Conservation (phyloP, 495 filamentous ascomycete genomes). For the Xylaria longipes region DNA sequence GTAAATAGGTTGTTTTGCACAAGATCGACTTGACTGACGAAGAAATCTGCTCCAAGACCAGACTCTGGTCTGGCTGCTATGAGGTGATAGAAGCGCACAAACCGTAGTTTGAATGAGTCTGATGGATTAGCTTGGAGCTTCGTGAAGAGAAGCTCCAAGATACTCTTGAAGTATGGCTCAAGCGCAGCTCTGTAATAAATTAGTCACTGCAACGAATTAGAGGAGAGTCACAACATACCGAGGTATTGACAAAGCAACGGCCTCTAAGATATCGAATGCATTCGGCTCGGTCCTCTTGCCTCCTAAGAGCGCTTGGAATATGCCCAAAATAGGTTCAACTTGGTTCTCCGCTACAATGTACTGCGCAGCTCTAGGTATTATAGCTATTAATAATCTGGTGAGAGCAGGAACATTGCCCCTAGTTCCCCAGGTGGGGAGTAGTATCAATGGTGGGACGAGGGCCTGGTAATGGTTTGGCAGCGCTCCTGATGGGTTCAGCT, state of each 20-base stretch:
- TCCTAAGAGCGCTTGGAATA: conserved; percentile 87
- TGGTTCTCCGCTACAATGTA: conserved; percentile 73
- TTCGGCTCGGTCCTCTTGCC: conserved; percentile 77
- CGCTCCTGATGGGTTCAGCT: conserved; percentile 74
- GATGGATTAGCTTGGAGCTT: conserved; percentile 78
- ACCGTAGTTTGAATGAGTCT: conserved; percentile 79
- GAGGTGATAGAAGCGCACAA: conserved; percentile 91
- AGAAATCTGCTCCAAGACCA: conserved; percentile 88
- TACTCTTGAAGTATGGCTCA: conserved; percentile 76
- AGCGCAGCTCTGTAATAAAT: conserved; percentile 59
- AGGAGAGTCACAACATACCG: conserved; percentile 56
- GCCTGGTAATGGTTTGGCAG: conserved; percentile 78
- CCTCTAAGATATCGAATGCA: conserved; percentile 88
- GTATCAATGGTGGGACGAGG: conserved; percentile 75
- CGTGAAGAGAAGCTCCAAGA: conserved; percentile 82
- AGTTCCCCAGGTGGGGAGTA: conserved; percentile 82
- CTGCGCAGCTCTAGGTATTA: conserved; percentile 76
- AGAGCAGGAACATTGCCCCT: conserved; percentile 92
- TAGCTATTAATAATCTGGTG: conserved; percentile 79
- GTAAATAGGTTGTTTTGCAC: conserved; percentile 83
- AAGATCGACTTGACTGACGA: conserved; percentile 78
- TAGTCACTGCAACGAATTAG: conserved; percentile 30
- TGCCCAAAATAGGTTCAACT: conserved; percentile 79
- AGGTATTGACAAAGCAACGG: conserved; percentile 72
- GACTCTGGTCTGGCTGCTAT: conserved; percentile 73